phyloP scores from a whole-genome alignment of 768 basidiomycete genomes.

The Lactarius psammicola region DNA sequence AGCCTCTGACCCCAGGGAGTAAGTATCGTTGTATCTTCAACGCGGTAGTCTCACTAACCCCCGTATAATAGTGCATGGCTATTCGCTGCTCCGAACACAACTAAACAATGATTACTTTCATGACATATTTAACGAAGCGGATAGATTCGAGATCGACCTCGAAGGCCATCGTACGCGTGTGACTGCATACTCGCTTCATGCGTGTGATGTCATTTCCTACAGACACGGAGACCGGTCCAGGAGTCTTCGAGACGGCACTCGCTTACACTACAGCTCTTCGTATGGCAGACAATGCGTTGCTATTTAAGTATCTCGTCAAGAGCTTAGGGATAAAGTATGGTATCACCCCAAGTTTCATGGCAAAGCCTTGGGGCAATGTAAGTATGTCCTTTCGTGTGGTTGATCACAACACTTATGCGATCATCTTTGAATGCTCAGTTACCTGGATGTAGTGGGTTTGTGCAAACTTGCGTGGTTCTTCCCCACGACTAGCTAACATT shows the following conservation, averaged over 20 bases:
- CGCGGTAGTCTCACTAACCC: neutral
- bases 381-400: neutral
- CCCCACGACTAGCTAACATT: slow-evolving; percentile 4
- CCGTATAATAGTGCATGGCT: slow-evolving; percentile 80
- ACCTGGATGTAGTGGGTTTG: slow-evolving; percentile 92
- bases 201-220: neutral
- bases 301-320: slow-evolving; percentile 93
- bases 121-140: slow-evolving; percentile 76
- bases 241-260: slow-evolving; percentile 83
- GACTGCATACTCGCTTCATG: neutral
- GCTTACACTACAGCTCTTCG: slow-evolving; percentile 75
- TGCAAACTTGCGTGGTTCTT: slow-evolving; percentile 8
- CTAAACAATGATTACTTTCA: slow-evolving; percentile 88
- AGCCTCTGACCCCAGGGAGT: slow-evolving; percentile 92
- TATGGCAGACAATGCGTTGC: slow-evolving; percentile 88
- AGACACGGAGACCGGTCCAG: slow-evolving; percentile 94
- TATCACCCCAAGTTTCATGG: slow-evolving; percentile 96
- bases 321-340: slow-evolving; percentile 87
- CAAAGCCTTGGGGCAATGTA: slow-evolving; percentile 93
- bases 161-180: slow-evolving; percentile 74
- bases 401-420: neutral
- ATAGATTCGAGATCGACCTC: slow-evolving; percentile 71
- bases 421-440: slow-evolving; percentile 48
- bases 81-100: slow-evolving; percentile 88
- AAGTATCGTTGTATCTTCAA: slow-evolving; percentile 35